These are phyloP conservation scores for Talaromyces sp. DNA, from an alignment of 2,329 filamentous ascomycete species.

Conservation along the genomic window DNA sequence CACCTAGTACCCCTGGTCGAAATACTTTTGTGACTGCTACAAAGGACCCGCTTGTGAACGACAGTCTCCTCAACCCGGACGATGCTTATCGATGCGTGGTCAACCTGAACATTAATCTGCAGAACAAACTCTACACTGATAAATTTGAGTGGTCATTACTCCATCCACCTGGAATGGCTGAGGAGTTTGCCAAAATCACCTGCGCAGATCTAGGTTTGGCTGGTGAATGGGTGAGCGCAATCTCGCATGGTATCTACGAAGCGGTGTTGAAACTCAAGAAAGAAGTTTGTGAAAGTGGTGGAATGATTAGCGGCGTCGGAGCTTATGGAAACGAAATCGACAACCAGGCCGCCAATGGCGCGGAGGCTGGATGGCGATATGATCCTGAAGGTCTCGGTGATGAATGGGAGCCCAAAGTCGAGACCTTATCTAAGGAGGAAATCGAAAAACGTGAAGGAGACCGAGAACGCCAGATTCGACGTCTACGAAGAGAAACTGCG, in stretches of 20 bases:
- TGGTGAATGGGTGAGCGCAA: slow-evolving; percentile 89
- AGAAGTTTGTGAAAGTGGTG: slow-evolving; percentile 89
- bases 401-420: slow-evolving; percentile 80
- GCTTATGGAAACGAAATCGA: slow-evolving; percentile 70
- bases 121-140: slow-evolving; percentile 89
- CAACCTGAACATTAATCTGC: slow-evolving; percentile 83
- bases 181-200: slow-evolving; percentile 87
- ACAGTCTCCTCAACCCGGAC: slow-evolving; percentile 79
- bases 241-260: slow-evolving; percentile 96
- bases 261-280: slow-evolving; percentile 90
- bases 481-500: slow-evolving; percentile 84
- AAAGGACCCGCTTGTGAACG: slow-evolving; percentile 51
- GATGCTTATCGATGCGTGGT: slow-evolving; percentile 94
- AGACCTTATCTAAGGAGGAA: slow-evolving; percentile 84
- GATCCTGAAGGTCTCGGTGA: slow-evolving; percentile 85
- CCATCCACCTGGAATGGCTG: slow-evolving; percentile 85
- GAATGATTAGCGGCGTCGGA: slow-evolving; percentile 71
- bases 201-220: slow-evolving; percentile 86
- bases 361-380: slow-evolving; percentile 93
- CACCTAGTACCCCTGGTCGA: slow-evolving; percentile 55
- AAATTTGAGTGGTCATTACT: slow-evolving; percentile 97
- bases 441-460: slow-evolving; percentile 97
- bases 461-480: slow-evolving; percentile 82
- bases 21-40: slow-evolving; percentile 29
- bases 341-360: slow-evolving; percentile 77